phyloP scores from a whole-genome alignment of 2,329 filamentous ascomycete species.

The Aspergillus neotritici region DNA sequence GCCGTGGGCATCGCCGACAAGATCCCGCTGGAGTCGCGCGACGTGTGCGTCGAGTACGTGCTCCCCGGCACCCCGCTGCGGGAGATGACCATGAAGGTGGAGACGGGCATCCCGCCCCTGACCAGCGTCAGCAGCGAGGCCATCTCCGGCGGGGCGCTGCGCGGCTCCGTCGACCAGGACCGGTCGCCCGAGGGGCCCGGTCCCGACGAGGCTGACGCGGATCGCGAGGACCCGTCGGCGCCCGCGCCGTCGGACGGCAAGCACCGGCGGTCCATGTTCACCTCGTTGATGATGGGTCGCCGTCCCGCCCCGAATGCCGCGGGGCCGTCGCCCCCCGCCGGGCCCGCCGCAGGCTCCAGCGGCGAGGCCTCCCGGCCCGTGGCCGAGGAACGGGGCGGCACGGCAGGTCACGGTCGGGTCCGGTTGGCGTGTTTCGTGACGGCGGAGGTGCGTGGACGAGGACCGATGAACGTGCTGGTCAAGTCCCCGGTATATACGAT shows the following conservation, averaged over 20 bases:
- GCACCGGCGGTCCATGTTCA: constrained; percentile 37
- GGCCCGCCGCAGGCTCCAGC: constrained; percentile 15
- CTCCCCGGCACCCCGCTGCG: constrained; percentile 67
- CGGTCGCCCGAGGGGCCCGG: constrained; percentile 15
- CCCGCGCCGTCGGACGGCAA: constrained; percentile 9
- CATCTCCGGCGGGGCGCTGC: constrained; percentile 3
- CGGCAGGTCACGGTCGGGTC: constrained; percentile 45
- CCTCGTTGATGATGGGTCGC: constrained; percentile 36
- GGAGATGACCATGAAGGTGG: constrained; percentile 76
- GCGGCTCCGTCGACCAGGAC: constrained; percentile 16
- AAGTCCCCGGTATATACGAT: constrained; percentile 65
- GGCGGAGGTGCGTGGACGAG: constrained; percentile 66
- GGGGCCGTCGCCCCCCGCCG: neutral
- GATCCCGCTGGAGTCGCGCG: constrained; percentile 81
- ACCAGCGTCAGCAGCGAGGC: constrained; percentile 17
- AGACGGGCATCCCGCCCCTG: constrained; percentile 60
- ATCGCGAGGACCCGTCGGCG: constrained; percentile 19
- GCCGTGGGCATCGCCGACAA: constrained; percentile 81
- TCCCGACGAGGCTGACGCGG: constrained; percentile 11
- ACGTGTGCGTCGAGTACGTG: constrained; percentile 82
- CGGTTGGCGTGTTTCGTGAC: constrained; percentile 70
- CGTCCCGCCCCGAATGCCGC: constrained; percentile 4
- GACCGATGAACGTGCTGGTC: constrained; percentile 57
- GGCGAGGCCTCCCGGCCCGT: constrained; percentile 16
- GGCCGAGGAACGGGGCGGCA: constrained; percentile 4